Conservation (phyloP, 2,329 filamentous ascomycete genomes). For the Botrytis sinoallii region DNA sequence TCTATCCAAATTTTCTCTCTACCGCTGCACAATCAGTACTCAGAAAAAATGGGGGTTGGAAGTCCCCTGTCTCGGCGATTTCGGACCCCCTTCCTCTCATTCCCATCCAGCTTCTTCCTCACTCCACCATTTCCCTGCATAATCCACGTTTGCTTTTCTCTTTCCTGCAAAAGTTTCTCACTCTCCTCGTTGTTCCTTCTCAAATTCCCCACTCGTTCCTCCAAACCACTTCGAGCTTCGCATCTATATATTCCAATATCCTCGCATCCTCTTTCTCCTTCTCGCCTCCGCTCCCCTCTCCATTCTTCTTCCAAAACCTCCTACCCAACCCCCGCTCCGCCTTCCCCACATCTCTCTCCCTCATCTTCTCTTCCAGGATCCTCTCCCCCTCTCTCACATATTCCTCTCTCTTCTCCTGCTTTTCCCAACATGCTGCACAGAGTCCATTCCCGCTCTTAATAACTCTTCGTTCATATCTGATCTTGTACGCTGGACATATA, state of each 20-base stretch:
- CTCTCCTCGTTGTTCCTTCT: neutral
- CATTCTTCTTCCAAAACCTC: no score
- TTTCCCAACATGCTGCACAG: neutral
- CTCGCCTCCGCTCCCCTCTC: no score
- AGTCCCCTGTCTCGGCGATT: no score
- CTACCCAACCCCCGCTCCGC: neutral
- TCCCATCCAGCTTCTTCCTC: neutral
- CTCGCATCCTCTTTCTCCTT: neutral
- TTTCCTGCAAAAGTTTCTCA: neutral
- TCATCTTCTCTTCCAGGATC: neutral
- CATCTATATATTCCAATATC: neutral
- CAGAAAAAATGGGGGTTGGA: neutral
- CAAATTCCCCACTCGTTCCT: neutral
- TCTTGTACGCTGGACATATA: neutral
- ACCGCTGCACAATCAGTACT: neutral
- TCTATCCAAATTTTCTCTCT: no score
- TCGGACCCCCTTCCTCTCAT: neutral
- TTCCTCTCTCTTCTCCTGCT: neutral
- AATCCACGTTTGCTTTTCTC: neutral
- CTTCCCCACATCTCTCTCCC: neutral
- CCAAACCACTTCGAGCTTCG: neutral
- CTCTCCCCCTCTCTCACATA: neutral
- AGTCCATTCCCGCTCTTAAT: conserved; percentile 9
- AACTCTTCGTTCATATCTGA: neutral
- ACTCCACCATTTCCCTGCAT: neutral